Base-by-base conservation (phyloP, 2,329 filamentous ascomycete species). In the Fusarium verrucosum region DNA sequence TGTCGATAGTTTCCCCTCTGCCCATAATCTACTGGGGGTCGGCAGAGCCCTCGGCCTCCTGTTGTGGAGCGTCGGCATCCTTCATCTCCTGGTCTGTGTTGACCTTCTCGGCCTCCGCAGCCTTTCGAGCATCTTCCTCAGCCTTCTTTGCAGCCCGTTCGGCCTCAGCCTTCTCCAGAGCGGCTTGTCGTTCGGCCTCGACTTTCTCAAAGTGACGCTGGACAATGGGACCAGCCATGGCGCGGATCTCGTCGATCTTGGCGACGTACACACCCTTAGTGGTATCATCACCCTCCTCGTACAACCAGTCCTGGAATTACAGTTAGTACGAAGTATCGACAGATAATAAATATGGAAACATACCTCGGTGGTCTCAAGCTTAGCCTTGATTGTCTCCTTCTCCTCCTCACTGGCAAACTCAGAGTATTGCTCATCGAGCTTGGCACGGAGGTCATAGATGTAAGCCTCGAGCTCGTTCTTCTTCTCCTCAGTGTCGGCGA, bases 391-490 rank as follows among this genome's bases (percentile, higher is more conserved):
- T 80, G 90, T 92, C 38, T 88, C 81, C 86, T 97, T 97, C 87
- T 98, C 94, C 43, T 96, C 92, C 7, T 97, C 94, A 73, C 83
- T 95, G 64, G 92, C 90, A 68, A 97, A 93, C 45, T 96, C 92
- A 67, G 92, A 83, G 78, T 96, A 97, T 71, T 92, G 87, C 73
- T 96, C 93, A 70, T 97, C 92, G 49, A 98, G 87, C 88, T 97
- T 97, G 81, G 92, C 92, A 72, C 94, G 91, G 76, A 97, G 86
- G 74, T 98, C 94, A 81, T 99, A 99, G 81, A 98, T 97, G 81
- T 90, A 96, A 22, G 92, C 89, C 85, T 99, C 95, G 50, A 99
- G 91, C 82, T 98, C 94, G 83, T 99, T 99, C 92, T 98, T 99
- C 88, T 96, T 96, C 84, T 98, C 93, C 77, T 98, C 95, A 33